These are phyloP conservation scores for Fraxinus angustifolia DNA, from an alignment of 305 asterid species.

Conservation along the genomic window DNA sequence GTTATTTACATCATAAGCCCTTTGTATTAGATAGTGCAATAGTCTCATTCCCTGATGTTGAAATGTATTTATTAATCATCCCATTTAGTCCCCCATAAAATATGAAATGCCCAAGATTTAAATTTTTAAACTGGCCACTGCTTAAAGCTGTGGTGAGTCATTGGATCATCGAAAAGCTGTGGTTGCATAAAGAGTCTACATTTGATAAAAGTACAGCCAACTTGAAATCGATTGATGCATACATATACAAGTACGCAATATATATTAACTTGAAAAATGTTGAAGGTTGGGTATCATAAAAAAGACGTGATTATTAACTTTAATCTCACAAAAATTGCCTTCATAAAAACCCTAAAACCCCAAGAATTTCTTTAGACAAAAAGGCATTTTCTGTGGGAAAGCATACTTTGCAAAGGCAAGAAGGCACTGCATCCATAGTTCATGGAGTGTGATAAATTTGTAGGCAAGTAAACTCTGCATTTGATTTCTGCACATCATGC, in stretches of 20 bases:
- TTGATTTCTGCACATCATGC: background rate
- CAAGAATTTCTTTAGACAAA: background rate
- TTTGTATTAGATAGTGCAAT: conserved; percentile 32
- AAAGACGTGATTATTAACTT: background rate
- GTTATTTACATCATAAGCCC: conserved; percentile 35
- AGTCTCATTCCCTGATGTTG: conserved; percentile 23
- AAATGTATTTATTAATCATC: conserved; percentile 30
- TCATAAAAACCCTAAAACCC: background rate
- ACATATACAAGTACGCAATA: background rate
- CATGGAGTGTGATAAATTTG: background rate
- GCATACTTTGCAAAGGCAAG: background rate
- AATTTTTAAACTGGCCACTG: conserved; percentile 13
- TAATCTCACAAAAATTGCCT: background rate
- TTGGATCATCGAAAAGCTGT: conserved; percentile 27
- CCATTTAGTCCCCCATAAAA: conserved; percentile 33
- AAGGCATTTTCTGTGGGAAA: background rate
- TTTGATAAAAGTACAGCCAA: background rate
- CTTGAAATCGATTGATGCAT: background rate
- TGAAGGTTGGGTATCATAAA: background rate
- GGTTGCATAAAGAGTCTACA: background rate
- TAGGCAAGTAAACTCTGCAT: background rate
- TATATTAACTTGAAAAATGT: background rate
- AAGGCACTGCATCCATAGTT: background rate
- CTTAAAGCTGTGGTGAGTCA: conserved; percentile 13
- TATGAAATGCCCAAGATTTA: background rate